Evolutionary conservation across 2,329 filamentous ascomycete species (phyloP).

Genomic region (Cordyceps militaris): DNA sequence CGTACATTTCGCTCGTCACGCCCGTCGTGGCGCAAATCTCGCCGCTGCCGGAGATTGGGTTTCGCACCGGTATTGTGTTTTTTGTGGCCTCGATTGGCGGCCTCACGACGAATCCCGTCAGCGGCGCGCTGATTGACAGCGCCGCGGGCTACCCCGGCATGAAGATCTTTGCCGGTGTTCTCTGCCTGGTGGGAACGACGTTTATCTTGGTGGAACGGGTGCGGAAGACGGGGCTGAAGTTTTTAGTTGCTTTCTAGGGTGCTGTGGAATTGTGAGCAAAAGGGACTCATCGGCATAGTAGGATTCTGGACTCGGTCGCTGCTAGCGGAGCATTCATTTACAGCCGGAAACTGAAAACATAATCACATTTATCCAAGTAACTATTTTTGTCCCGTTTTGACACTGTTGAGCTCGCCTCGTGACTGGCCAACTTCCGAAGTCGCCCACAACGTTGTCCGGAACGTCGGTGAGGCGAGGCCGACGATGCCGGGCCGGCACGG

Average conservation of each 20-base stretch:
- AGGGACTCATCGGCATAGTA: too few relatives aligned
- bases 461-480: too few relatives aligned
- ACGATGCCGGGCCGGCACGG: too few relatives aligned
- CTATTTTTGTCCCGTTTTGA: too few relatives aligned
- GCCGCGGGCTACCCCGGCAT: constrained; percentile 26
- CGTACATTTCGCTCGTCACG: constrained; percentile 25
- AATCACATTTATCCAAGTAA: too few relatives aligned
- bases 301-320: too few relatives aligned
- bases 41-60: constrained; percentile 46
- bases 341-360: too few relatives aligned
- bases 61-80: constrained; percentile 35
- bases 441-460: too few relatives aligned
- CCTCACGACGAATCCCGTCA: constrained; percentile 51
- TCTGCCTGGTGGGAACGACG: constrained; percentile 25
- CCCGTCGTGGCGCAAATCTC: constrained; percentile 41
- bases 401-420: too few relatives aligned
- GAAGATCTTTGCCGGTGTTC: constrained; percentile 31
- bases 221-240: constrained; percentile 21
- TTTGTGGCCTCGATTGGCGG: constrained; percentile 48
- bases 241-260: constrained; percentile 14
- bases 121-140: constrained; percentile 34
- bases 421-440: too few relatives aligned
- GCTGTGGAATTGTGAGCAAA: not conserved
- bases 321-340: too few relatives aligned
- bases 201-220: constrained; percentile 21